Evolutionary conservation across 2,329 filamentous ascomycete genomes (phyloP).

Genomic region (Claviceps sp.): DNA sequence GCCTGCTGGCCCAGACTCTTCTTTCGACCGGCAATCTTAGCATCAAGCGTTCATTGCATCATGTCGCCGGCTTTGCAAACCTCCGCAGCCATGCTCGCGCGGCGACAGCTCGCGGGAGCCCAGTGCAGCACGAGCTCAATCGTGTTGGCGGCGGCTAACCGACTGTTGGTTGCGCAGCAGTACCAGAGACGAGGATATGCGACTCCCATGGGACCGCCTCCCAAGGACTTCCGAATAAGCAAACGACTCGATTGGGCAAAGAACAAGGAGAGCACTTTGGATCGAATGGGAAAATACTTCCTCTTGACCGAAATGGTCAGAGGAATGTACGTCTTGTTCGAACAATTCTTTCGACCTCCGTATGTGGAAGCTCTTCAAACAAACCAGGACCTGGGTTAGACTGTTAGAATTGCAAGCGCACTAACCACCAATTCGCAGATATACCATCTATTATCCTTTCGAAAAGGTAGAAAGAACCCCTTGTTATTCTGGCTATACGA

Average conservation of each 20-base stretch:
- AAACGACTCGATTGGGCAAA: slow-evolving; percentile 68
- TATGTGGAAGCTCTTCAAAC: slow-evolving; percentile 39
- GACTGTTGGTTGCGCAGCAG: slow-evolving; percentile 6
- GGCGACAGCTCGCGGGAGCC: slow-evolving; percentile 20
- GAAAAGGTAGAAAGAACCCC: slow-evolving; percentile 57
- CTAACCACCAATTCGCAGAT: slow-evolving; percentile 38
- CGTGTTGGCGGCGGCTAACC: slow-evolving; percentile 11
- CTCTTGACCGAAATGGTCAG: slow-evolving; percentile 89
- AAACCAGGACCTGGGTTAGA: neutral
- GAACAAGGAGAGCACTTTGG: slow-evolving; percentile 60
- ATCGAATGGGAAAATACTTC: slow-evolving; percentile 87
- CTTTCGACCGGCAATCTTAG: neutral
- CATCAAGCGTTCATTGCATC: neutral
- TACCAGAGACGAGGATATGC: slow-evolving; percentile 35
- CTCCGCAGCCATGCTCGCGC: slow-evolving; percentile 21
- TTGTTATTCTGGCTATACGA: neutral
- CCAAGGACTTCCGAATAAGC: slow-evolving; percentile 66
- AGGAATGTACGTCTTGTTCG: slow-evolving; percentile 94
- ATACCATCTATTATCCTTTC: slow-evolving; percentile 97
- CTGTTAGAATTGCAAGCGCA: neutral
- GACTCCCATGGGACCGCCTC: slow-evolving; percentile 65
- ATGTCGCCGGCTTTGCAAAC: slow-evolving; percentile 22
- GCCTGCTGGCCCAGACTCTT: neutral
- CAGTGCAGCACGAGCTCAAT: slow-evolving; percentile 10
- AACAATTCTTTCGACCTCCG: slow-evolving; percentile 98